Percentiles rank a stretch among this genome's conserved stretches.
phyloP scores from a whole-genome alignment of 2,329 filamentous ascomycete species.

The Pseudogymnoascus destructans region DNA sequence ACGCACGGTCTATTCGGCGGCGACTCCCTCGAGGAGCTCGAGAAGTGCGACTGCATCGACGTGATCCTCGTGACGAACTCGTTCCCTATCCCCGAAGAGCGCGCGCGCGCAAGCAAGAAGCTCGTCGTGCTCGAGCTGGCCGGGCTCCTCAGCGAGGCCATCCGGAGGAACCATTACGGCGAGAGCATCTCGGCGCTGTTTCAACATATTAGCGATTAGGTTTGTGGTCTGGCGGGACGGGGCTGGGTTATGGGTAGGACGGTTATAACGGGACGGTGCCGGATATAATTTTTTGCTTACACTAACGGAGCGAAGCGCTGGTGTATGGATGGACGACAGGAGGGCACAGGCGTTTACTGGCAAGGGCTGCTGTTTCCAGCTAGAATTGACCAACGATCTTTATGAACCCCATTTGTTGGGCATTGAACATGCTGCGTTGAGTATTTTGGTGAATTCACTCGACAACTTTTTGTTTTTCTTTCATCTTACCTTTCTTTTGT shows the following conservation, averaged over 20 bases:
- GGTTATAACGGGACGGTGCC: background rate
- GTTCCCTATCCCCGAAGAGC: constrained; percentile 74
- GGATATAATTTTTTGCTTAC: constrained; percentile 3
- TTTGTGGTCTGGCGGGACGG: background rate
- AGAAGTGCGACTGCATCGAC: constrained; percentile 86
- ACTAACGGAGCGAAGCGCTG: constrained; percentile 2
- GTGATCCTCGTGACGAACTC: constrained; percentile 93
- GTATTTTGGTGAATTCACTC: constrained; percentile 7
- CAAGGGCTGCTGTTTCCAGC: background rate
- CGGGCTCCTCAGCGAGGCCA: constrained; percentile 77
- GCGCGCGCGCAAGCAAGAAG: constrained; percentile 61
- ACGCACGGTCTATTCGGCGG: constrained; percentile 91
- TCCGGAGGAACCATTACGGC: constrained; percentile 91
- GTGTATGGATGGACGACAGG: background rate
- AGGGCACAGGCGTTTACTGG: constrained; percentile 5
- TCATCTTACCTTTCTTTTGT: constrained; percentile 11
- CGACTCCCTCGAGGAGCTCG: constrained; percentile 78
- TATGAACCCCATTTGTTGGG: background rate
- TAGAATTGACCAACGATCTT: constrained; percentile 8
- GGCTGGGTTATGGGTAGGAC: background rate
- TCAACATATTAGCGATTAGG: constrained; percentile 11
- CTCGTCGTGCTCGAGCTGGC: constrained; percentile 83
- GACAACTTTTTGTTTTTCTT: constrained; percentile 9
- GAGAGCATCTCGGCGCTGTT: constrained; percentile 51
- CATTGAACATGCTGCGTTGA: constrained; percentile 21